Evolutionary conservation across 768 basidiomycete species (phyloP), one percentile per base, ranked within the genome.

Genomic region (Scleroderma citrinum): DNA sequence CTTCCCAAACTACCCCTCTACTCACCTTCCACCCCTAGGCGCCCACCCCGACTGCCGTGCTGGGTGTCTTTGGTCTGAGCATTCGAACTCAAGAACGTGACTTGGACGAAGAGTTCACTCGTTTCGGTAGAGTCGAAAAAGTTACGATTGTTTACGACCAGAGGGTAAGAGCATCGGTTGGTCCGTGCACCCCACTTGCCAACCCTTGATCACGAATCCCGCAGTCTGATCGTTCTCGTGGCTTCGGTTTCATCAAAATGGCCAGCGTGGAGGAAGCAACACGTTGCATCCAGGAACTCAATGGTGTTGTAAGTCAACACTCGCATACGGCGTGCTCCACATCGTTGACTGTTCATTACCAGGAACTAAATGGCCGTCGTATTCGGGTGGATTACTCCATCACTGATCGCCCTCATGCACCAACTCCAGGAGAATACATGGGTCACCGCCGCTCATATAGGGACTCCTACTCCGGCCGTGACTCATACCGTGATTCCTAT

Each of bases 231-330:
- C 85, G 95, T 49, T 97, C 95, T 46, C 88, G 95, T 53, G 96
- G 95, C 11, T 99, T 99, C 56, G 95, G 95, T 37, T 99, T 99
- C 65, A 94, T 99, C 69, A 85, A 84, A 56, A 97, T 99, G 93
- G 77, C 79, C 13, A 77, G 76, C 32, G 79, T 84, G n/a, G 90
- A 92, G 50, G 95, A 96, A 54, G 95, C 95, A 8, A 73, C 81
- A 23, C 74, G 85, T 26, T 94, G 90, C 69, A 87, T 99, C 59
- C 81, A 85, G 52, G 88, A 91, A 60, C 74, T 98, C 42, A 98
- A 97, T 63, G 96, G 96, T 35, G 69, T 94, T 42, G 92, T 94
- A 67, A 57, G 89, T 78, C 24, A 19, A 5, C 4, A 20, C 7
- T 17, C 14, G 16, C 8, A 7, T 7, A 24, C 19, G 13, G 3